Conservation (phyloP, 768 basidiomycete genomes). For the Grammothele lineata region DNA sequence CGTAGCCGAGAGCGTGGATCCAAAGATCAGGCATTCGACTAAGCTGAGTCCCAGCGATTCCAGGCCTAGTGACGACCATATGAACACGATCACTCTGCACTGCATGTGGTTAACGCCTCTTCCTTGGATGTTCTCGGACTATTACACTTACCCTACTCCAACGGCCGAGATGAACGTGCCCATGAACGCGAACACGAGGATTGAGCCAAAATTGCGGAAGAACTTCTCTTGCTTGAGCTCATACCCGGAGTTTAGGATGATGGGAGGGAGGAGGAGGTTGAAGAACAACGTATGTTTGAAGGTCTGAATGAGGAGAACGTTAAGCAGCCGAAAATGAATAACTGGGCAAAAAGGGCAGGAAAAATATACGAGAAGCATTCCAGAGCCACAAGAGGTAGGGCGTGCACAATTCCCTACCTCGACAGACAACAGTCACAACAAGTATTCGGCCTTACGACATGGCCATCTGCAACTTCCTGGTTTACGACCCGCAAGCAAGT, state of each 20-base stretch:
- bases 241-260: slow-evolving; percentile 97
- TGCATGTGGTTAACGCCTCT: slow-evolving; percentile 42
- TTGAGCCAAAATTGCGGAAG: slow-evolving; percentile 97
- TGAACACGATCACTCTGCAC: slow-evolving; percentile 85
- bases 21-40: slow-evolving; percentile 93
- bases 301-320: slow-evolving; percentile 46
- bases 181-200: slow-evolving; percentile 87
- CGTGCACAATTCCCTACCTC: no score
- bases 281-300: slow-evolving; percentile 98
- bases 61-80: slow-evolving; percentile 90
- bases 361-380: no score
- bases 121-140: not conserved
- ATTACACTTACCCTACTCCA: slow-evolving; percentile 89
- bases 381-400: no score
- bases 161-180: slow-evolving; percentile 97
- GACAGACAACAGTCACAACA: no score
- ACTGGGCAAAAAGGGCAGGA: not conserved
- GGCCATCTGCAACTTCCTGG: no score
- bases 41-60: slow-evolving; percentile 83
- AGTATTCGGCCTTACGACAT: no score
- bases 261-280: slow-evolving; percentile 95
- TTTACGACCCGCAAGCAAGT: no score
- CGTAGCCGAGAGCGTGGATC: slow-evolving; percentile 94
- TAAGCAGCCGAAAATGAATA: not conserved
- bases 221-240: slow-evolving; percentile 99